Base-by-base conservation (phyloP, 345 rosid species). In the Bruguiera sexangula region DNA sequence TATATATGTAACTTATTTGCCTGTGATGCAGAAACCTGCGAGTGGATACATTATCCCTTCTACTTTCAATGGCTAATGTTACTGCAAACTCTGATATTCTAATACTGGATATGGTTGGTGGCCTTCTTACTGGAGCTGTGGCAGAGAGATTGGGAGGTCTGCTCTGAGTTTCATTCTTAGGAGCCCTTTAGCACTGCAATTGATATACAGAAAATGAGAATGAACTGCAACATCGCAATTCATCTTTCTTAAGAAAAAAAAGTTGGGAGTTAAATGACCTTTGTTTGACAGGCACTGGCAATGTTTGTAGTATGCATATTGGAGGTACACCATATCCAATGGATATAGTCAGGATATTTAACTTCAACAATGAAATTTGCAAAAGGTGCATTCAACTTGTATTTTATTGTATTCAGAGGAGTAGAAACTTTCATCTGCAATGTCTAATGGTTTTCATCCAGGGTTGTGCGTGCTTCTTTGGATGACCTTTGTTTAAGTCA, bases 61-160 rank as follows among this genome's bases (percentile, higher is more conserved):
- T 95, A 71, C 92, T 95, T 78, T 87, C 92, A 60, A 76, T 92
- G 93, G 92, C 92, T 75, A 92, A 95, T 77, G 85, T 92, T 71
- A 78, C 88, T 19, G 86, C 89, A 22, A 80, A 86, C 74, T 83
- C 86, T 26, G 91, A 95, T 76, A 85, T 95, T 54, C 91, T 95
- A 68, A 88, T 92, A 34, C 83, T 87, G 62, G 99, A 95, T 84
- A 85, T 83, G 91, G 88, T 90, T 76, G 97, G 96, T 74, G 99
- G 97, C 52, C 93, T 95, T 73, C 74, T 92, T 71, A 86, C 96
- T 73, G 97, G 96, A 78, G 96, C 96, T 53, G 93, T 95, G 68
- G 96, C 97, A 61, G 99, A 90, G 74, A 84, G 96, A 53, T 76
- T 89, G 79, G 96, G 97, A 81, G 97, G 98, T 92, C 68, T 54